Evolutionary conservation across 768 basidiomycete genomes (phyloP).

Genomic region (Serendipita vermifera): DNA sequence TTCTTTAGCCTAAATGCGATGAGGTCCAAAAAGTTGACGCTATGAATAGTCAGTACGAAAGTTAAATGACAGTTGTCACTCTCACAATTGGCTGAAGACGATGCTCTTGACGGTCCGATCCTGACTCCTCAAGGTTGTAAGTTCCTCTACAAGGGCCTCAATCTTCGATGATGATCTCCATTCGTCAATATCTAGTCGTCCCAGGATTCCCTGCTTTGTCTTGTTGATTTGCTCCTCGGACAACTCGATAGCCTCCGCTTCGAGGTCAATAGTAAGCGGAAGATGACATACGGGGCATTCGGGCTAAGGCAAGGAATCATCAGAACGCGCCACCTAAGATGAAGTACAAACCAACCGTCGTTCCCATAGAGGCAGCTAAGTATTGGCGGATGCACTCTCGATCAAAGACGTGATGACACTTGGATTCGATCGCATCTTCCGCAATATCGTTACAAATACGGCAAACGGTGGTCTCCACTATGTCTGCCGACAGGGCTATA

Average conservation of each 20-base stretch:
- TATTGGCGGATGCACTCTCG: slow-evolving; percentile 94
- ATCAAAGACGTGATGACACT: slow-evolving; percentile 90
- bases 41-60: slow-evolving; percentile 24
- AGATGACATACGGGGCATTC: slow-evolving; percentile 92
- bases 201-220: slow-evolving; percentile 81
- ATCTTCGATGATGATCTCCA: slow-evolving; percentile 98
- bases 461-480: slow-evolving; percentile 72
- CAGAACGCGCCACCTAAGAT: too few species aligned
- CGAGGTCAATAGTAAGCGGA: slow-evolving; percentile 83
- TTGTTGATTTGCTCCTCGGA: slow-evolving; percentile 38
- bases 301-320: slow-evolving; percentile 48
- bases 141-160: slow-evolving; percentile 89
- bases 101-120: slow-evolving; percentile 91
- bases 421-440: slow-evolving; percentile 91
- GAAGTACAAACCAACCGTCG: slow-evolving; percentile 46
- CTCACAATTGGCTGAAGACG: slow-evolving; percentile 79
- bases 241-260: slow-evolving; percentile 79
- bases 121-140: slow-evolving; percentile 67
- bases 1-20: slow-evolving; percentile 86
- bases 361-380: slow-evolving; percentile 57
- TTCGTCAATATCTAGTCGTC: slow-evolving; percentile 71
- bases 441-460: slow-evolving; percentile 91
- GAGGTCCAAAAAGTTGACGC: slow-evolving; percentile 39
- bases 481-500: slow-evolving; percentile 31
- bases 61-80: slow-evolving; percentile 51